Evolutionary conservation across 2,329 filamentous ascomycete species (phyloP).

Genomic region (Periconia digitata): DNA sequence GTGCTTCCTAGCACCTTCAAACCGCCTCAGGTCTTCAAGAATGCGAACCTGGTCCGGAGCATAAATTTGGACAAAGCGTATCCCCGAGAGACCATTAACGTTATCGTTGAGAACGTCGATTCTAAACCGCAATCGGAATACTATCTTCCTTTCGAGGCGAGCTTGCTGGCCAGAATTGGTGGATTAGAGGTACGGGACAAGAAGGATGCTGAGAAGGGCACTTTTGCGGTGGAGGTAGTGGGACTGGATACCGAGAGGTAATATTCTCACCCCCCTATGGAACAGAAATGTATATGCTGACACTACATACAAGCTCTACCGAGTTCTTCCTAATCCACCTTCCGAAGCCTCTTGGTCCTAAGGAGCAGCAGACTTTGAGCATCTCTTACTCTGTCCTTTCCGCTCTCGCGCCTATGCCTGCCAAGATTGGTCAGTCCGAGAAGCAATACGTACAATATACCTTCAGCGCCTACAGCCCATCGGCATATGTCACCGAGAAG

Average conservation of each 20-base stretch:
- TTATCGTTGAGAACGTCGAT: constrained; percentile 88
- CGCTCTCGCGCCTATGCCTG: constrained; percentile 78
- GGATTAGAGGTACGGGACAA: constrained; percentile 91
- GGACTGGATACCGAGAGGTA: constrained; percentile 60
- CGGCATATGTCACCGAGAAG: constrained; percentile 81
- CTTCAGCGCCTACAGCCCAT: constrained; percentile 83
- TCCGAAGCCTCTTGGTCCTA: constrained; percentile 72
- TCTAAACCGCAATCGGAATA: constrained; percentile 81
- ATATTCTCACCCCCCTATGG: not conserved
- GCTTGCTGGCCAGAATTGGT: constrained; percentile 75
- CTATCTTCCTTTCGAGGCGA: constrained; percentile 81
- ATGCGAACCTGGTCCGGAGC: constrained; percentile 85
- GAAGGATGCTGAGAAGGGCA: constrained; percentile 69
- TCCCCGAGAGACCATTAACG: constrained; percentile 85
- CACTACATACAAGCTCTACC: constrained; percentile 48
- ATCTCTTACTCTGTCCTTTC: constrained; percentile 83
- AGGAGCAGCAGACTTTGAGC: constrained; percentile 78
- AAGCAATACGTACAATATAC: constrained; percentile 84
- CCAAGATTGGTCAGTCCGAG: constrained; percentile 78
- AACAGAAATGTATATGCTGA: constrained; percentile 14
- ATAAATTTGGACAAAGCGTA: constrained; percentile 94
- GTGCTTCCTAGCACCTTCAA: constrained; percentile 63
- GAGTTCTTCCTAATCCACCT: constrained; percentile 85
- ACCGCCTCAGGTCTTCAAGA: constrained; percentile 90
- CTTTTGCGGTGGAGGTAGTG: constrained; percentile 70